phyloP scores from a whole-genome alignment of 257 asterid genomes.

The Solanum medicagineum region DNA sequence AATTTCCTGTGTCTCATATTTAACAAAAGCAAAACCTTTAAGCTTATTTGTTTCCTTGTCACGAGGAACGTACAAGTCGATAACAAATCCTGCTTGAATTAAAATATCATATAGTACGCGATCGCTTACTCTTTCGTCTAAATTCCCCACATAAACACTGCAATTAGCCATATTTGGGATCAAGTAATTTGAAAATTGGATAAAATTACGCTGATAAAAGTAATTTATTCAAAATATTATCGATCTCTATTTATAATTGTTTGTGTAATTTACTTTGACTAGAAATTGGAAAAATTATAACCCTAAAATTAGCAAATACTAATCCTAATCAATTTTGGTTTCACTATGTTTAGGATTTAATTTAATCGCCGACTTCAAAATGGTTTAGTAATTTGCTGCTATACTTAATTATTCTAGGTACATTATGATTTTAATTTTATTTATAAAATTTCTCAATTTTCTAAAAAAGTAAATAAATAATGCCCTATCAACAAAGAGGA shows the following conservation, averaged over 20 bases:
- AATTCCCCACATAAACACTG: slow-evolving; percentile 52
- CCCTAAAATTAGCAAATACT: not conserved
- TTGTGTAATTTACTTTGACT: not conserved
- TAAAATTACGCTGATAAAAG: not conserved
- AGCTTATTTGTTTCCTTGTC: slow-evolving; percentile 65
- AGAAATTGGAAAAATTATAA: not conserved
- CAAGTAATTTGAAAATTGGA: not conserved
- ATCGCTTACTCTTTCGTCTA: slow-evolving; percentile 70
- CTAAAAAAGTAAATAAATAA: not conserved
- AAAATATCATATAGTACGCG: slow-evolving; percentile 83
- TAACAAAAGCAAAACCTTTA: slow-evolving; percentile 80
- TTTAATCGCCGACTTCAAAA: not conserved
- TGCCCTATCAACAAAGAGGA: not conserved
- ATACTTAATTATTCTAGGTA: not conserved
- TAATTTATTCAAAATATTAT: not conserved
- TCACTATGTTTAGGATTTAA: not conserved
- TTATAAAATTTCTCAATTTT: not conserved
- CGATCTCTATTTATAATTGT: not conserved
- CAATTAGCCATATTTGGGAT: slow-evolving; percentile 33
- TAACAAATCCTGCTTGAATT: slow-evolving; percentile 75
- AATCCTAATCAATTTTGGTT: not conserved
- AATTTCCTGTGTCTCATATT: slow-evolving; percentile 64
- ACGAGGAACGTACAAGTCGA: slow-evolving; percentile 60
- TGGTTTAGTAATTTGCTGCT: not conserved
- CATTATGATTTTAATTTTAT: not conserved